Conservation (phyloP, 768 basidiomycete genomes). For the Coprinellus micaceus region DNA sequence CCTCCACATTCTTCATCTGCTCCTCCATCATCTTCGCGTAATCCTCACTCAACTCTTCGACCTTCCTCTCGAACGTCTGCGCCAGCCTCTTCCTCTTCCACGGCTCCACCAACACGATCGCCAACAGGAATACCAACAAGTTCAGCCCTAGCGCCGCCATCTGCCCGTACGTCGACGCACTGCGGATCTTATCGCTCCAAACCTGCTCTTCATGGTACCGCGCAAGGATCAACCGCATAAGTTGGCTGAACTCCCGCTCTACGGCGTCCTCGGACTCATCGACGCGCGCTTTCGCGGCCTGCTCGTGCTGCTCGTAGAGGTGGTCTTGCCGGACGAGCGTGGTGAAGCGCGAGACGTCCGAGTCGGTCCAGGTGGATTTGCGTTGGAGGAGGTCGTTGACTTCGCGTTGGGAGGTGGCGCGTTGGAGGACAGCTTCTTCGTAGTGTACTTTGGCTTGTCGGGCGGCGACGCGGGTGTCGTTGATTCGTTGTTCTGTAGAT, state of each 20-base stretch:
- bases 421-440: conserved; percentile 72
- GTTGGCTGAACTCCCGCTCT: conserved; percentile 81
- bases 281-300: conserved; percentile 61
- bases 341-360: conserved; percentile 86
- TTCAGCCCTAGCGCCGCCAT: conserved; percentile 85
- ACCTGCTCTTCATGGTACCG: conserved; percentile 98
- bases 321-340: conserved; percentile 89
- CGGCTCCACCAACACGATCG: conserved; percentile 90
- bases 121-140: conserved; percentile 83
- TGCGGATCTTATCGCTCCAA: conserved; percentile 98
- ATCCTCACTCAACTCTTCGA: conserved; percentile 59
- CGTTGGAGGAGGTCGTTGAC: conserved; percentile 94
- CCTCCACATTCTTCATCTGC: conserved; percentile 45
- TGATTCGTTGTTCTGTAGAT: conserved; percentile 67
- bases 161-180: conserved; percentile 90
- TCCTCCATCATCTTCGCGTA: conserved; percentile 47
- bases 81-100: conserved; percentile 90
- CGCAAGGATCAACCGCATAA: conserved; percentile 84
- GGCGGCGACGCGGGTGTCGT: conserved; percentile 61
- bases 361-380: conserved; percentile 89
- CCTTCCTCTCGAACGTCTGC: conserved; percentile 84
- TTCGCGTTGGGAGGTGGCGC: conserved; percentile 87
- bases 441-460: conserved; percentile 71
- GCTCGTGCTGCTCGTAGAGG: conserved; percentile 75
- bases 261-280: conserved; percentile 72